Evolutionary conservation across 495 filamentous ascomycete genomes (phyloP).

Genomic region (Chaetomidium leptoderma): DNA sequence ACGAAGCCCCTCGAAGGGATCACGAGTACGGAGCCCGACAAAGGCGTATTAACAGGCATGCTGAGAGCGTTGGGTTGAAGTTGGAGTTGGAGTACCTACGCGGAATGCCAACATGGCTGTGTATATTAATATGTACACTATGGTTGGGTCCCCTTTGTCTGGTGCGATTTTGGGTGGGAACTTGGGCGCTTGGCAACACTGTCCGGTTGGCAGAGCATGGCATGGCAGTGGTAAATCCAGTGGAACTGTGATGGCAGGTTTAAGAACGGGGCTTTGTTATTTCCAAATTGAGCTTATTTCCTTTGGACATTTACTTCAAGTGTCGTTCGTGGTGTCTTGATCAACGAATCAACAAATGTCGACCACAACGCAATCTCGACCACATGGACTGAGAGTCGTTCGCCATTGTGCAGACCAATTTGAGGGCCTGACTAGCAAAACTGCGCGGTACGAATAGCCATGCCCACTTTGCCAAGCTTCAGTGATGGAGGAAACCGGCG

Average conservation of each 20-base stretch:
- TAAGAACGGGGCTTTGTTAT: background rate
- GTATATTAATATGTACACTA: constrained; percentile 2
- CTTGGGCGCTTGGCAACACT: background rate
- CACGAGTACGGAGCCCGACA: constrained; percentile 32
- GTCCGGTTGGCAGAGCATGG: background rate
- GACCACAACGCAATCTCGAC: too few relatives aligned
- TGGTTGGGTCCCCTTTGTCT: background rate
- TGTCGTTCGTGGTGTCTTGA: too few relatives aligned
- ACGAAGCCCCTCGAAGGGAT: constrained; percentile 39
- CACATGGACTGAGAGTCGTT: too few relatives aligned
- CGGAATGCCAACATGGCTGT: background rate
- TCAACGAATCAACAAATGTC: too few relatives aligned
- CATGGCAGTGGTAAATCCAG: background rate
- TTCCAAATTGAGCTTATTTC: too few relatives aligned
- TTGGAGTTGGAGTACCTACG: background rate
- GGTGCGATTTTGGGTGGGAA: background rate
- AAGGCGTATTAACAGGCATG: constrained; percentile 33
- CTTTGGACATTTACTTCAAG: too few relatives aligned
- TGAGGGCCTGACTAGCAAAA: too few relatives aligned
- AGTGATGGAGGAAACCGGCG: too few relatives aligned
- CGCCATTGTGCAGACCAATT: too few relatives aligned
- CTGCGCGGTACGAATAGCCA: too few relatives aligned
- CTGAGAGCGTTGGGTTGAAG: background rate
- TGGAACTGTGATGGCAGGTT: background rate
- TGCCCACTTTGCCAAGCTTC: too few relatives aligned